Conservation (phyloP, 225 moss, liverwort and hornwort genomes). For the Pseudoscleropodium purum region DNA sequence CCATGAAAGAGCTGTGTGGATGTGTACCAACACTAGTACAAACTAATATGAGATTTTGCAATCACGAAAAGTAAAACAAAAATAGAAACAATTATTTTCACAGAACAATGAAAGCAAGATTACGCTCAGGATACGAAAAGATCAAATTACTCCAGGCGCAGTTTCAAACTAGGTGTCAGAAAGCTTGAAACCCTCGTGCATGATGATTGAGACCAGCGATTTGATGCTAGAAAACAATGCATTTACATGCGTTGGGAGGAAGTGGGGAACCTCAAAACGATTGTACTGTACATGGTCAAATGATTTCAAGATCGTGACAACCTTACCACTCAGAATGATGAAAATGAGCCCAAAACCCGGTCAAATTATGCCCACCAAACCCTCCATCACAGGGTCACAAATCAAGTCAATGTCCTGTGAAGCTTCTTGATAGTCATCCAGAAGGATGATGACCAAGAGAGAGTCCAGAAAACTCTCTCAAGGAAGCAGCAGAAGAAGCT, state of each 20-base stretch:
- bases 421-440: slow-evolving; percentile 26
- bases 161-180: background rate
- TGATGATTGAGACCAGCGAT: background rate
- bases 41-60: background rate
- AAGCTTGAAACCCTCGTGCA: background rate
- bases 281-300: background rate
- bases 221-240: background rate
- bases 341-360: background rate
- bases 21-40: background rate
- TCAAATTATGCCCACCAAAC: background rate
- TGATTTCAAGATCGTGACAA: background rate
- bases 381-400: slow-evolving; percentile 30
- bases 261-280: background rate
- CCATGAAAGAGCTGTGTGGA: background rate
- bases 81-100: no score
- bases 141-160: background rate
- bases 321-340: background rate
- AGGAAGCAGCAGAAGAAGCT: slow-evolving; percentile 24
- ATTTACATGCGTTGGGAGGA: background rate
- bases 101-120: background rate
- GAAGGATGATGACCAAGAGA: background rate
- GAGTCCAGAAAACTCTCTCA: background rate
- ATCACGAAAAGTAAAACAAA: no score
- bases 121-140: background rate
- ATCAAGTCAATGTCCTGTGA: slow-evolving; percentile 57